Conservation (phyloP, 2,329 filamentous ascomycete genomes). For the Chaetomiaceae sp. region DNA sequence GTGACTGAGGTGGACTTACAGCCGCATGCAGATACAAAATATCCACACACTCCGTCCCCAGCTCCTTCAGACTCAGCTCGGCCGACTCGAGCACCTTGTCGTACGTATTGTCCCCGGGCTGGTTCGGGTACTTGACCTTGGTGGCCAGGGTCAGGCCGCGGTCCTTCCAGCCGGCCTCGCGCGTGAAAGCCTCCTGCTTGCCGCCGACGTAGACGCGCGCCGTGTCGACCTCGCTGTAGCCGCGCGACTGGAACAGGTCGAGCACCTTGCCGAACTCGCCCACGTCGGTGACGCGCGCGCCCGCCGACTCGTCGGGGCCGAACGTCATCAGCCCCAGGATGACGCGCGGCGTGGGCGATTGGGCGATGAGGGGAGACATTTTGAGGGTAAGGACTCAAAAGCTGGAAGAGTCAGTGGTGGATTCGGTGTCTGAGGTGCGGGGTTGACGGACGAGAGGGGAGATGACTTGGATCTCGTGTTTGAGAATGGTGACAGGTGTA, state of each 20-base stretch:
- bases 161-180: constrained; percentile 63
- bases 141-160: constrained; percentile 65
- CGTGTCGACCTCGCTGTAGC: constrained; percentile 71
- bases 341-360: constrained; percentile 33
- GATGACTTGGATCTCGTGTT: too few species aligned
- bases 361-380: constrained; percentile 24
- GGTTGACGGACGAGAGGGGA: neutral
- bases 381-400: neutral
- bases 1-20: constrained; percentile 20
- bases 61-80: constrained; percentile 64
- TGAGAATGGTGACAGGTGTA: too few species aligned
- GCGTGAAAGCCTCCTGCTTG: constrained; percentile 65
- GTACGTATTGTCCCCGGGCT: constrained; percentile 56
- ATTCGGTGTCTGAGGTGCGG: neutral
- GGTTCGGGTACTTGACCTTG: constrained; percentile 58
- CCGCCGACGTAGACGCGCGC: constrained; percentile 64
- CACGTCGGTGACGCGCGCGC: constrained; percentile 57
- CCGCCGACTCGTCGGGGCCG: constrained; percentile 51
- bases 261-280: constrained; percentile 60
- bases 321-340: constrained; percentile 73
- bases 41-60: constrained; percentile 70
- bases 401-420: neutral
- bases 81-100: constrained; percentile 62
- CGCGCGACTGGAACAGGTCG: constrained; percentile 61
- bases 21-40: constrained; percentile 69